Evolutionary conservation across 208 protist species (phyloP).

Genomic region (Angomonas deanei): DNA sequence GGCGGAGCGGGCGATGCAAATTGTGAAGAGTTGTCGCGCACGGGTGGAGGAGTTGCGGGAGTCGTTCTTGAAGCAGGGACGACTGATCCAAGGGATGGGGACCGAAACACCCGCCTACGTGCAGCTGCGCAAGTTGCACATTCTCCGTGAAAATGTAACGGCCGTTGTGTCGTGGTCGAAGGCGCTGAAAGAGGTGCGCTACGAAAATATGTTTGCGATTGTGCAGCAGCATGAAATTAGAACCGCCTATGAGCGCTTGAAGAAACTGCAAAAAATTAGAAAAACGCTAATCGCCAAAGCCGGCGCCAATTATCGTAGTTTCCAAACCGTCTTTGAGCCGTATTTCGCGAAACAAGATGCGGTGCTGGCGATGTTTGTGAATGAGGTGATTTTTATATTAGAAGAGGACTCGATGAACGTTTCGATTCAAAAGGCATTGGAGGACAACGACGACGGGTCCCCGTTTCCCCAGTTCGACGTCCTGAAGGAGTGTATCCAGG

Average conservation of each 20-base stretch:
- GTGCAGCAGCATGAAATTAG: constrained; percentile 57
- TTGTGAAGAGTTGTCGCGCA: constrained; percentile 52
- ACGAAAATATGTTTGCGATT: constrained; percentile 56
- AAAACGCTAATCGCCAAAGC: constrained; percentile 60
- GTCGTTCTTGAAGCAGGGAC: constrained; percentile 70
- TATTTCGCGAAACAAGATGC: constrained; percentile 86
- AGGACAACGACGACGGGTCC: constrained; percentile 28
- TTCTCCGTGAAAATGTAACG: constrained; percentile 72
- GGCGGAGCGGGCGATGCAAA: constrained; percentile 64
- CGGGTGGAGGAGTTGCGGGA: constrained; percentile 58
- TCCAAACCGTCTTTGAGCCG: constrained; percentile 72
- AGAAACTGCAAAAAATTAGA: constrained; percentile 66
- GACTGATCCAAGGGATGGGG: constrained; percentile 69
- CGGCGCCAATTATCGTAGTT: constrained; percentile 45
- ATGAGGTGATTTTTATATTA: constrained; percentile 55
- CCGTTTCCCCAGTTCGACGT: constrained; percentile 31
- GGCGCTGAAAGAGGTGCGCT: constrained; percentile 77
- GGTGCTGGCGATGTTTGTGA: constrained; percentile 61
- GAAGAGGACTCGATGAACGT: constrained; percentile 61
- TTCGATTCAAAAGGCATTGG: constrained; percentile 70
- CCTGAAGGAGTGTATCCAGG: constrained; percentile 66
- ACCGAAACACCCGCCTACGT: constrained; percentile 55
- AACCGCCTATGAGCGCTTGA: constrained; percentile 57
- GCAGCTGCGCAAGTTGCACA: constrained; percentile 70
- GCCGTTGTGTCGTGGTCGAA: constrained; percentile 79